A percentile compares a stretch with the other conserved stretches of the same genome.
These are phyloP conservation scores for Coemansia sp. DNA, from an alignment of 371 early-diverging fungal species.

Conservation along the genomic window DNA sequence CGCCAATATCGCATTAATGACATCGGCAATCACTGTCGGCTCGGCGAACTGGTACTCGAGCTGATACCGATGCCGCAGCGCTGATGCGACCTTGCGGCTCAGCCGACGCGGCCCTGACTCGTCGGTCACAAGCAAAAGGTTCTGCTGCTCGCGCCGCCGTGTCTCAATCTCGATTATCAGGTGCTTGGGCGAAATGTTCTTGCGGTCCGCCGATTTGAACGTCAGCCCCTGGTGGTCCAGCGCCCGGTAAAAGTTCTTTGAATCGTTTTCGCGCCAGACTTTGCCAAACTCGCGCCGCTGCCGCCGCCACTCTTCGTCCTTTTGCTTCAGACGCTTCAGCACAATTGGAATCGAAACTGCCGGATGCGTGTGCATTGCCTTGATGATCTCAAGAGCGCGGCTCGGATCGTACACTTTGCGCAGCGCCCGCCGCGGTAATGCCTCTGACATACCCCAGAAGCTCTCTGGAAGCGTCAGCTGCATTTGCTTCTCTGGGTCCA, in stretches of 20 bases:
- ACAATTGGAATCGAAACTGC: conserved; percentile 93
- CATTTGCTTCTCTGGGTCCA: too few species aligned
- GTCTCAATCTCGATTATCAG: conserved; percentile 84
- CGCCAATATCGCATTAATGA: conserved; percentile 50
- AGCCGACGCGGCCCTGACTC: conserved; percentile 17
- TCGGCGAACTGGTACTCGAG: conserved; percentile 50
- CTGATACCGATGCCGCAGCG: conserved; percentile 52
- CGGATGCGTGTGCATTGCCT: conserved; percentile 90
- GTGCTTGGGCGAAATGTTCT: conserved; percentile 71
- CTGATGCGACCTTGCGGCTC: conserved; percentile 33
- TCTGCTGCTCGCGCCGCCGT: conserved; percentile 59
- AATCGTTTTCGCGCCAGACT: conserved; percentile 93
- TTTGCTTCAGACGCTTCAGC: conserved; percentile 92
- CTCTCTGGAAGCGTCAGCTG: conserved; percentile 62
- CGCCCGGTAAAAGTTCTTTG: conserved; percentile 94
- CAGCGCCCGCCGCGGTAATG: conserved; percentile 86
- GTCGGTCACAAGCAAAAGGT: conserved; percentile 13
- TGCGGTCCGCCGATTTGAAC: conserved; percentile 88
- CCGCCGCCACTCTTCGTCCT: conserved; percentile 96
- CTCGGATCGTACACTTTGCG: conserved; percentile 88
- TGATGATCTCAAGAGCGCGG: conserved; percentile 86
- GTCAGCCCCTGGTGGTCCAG: conserved; percentile 92
- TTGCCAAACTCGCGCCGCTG: conserved; percentile 85
- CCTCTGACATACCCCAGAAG: conserved; percentile 77
- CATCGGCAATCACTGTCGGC: conserved; percentile 48